Evolutionary conservation across 2,329 filamentous ascomycete species (phyloP).

Genomic region (Apiospora arundinis): DNA sequence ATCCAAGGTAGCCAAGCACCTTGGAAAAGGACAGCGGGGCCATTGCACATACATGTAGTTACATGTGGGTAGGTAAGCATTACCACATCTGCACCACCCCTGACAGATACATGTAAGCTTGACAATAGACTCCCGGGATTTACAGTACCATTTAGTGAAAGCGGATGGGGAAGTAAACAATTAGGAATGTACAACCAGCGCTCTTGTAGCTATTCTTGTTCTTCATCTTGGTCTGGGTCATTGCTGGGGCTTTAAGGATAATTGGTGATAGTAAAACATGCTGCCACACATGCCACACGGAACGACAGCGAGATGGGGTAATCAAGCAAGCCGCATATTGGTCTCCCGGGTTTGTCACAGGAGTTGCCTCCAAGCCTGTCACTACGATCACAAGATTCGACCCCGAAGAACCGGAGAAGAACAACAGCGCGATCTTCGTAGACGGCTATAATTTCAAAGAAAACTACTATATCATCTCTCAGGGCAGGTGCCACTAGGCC

Average conservation of each 20-base stretch:
- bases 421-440: too few relatives aligned
- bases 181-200: neutral
- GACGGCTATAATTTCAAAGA: neutral
- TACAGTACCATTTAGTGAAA: neutral
- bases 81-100: neutral
- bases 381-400: neutral
- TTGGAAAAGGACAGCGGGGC: neutral
- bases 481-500: neutral
- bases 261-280: neutral
- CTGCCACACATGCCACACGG: too few relatives aligned
- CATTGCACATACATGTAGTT: neutral
- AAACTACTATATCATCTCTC: neutral
- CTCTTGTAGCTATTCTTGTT: neutral
- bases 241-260: neutral
- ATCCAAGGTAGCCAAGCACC: neutral
- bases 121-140: neutral
- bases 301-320: neutral
- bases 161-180: neutral
- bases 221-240: neutral
- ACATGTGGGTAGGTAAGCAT: neutral
- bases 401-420: neutral
- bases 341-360: too few relatives aligned
- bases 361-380: neutral
- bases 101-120: neutral
- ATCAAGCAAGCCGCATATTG: too few relatives aligned